Percentiles rank a stretch among this genome's conserved stretches.
Evolutionary conservation across 2,329 filamentous ascomycete species (phyloP).

Genomic region (Fusarium chaquense): DNA sequence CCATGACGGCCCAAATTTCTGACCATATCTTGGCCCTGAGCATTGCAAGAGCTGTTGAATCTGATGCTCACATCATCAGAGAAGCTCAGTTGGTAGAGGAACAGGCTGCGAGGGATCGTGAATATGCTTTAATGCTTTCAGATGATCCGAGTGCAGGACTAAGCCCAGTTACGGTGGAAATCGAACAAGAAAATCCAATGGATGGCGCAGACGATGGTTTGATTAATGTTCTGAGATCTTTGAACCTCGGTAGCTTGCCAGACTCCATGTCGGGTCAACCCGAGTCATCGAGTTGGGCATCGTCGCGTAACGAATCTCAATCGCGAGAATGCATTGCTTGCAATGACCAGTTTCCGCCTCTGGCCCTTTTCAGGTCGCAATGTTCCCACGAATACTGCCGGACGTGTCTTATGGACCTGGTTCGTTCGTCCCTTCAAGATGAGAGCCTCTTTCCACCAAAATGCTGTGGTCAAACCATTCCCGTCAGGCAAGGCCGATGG

Average conservation of each 20-base stretch:
- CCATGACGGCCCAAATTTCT: neutral
- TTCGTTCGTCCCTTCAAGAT: conserved; percentile 58
- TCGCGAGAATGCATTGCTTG: neutral
- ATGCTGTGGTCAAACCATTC: conserved; percentile 62
- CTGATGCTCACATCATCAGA: neutral
- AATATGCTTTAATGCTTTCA: neutral
- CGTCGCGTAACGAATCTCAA: neutral
- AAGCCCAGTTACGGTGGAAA: neutral
- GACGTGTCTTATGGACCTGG: conserved; percentile 59
- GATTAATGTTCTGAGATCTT: neutral
- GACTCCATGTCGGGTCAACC: neutral
- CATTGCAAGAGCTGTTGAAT: neutral
- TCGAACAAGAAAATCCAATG: neutral
- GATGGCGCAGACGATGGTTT: neutral
- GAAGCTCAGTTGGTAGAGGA: neutral
- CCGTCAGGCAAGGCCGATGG: conserved; percentile 43
- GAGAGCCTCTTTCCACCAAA: conserved; percentile 67
- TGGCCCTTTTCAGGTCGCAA: conserved; percentile 18
- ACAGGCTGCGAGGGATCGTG: neutral
- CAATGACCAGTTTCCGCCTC: neutral
- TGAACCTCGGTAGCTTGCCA: neutral
- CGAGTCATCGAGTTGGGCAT: neutral
- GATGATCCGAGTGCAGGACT: neutral
- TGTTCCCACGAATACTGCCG: conserved; percentile 65
- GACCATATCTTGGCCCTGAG: neutral